phyloP scores from a whole-genome alignment of 2,329 filamentous ascomycete species.

The Penicillium decumbens region DNA sequence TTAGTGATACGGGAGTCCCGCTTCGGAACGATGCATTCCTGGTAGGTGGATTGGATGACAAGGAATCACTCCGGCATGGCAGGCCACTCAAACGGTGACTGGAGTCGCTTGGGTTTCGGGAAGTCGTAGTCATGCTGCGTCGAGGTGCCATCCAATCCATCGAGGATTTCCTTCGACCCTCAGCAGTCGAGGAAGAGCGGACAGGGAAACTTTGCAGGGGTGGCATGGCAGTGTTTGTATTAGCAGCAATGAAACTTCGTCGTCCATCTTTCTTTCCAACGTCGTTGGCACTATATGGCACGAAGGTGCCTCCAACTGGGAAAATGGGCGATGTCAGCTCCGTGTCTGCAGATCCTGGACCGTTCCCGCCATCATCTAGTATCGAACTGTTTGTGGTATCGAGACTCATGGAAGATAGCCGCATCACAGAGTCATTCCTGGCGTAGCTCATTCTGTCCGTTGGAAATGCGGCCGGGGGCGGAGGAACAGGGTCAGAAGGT shows the following conservation, averaged over 20 bases:
- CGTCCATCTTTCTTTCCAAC: constrained; percentile 32
- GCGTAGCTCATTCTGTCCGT: constrained; percentile 32
- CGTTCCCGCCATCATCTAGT: constrained; percentile 30
- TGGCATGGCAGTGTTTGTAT: constrained; percentile 22
- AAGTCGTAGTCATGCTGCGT: constrained; percentile 31
- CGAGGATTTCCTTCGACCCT: constrained; percentile 22
- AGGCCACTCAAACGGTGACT: constrained; percentile 23
- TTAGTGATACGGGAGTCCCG: constrained; percentile 10
- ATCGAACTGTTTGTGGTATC: constrained; percentile 40
- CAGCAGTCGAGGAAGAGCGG: constrained; percentile 25
- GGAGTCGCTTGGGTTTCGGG: constrained; percentile 26
- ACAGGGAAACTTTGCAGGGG: constrained; percentile 25
- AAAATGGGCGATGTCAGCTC: constrained; percentile 30
- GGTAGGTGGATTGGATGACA: constrained; percentile 22
- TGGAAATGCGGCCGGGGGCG: constrained; percentile 27
- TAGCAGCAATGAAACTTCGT: constrained; percentile 25
- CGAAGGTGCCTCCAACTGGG: constrained; percentile 33
- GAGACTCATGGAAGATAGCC: constrained; percentile 35
- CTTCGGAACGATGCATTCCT: constrained; percentile 18
- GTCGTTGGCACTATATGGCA: constrained; percentile 37
- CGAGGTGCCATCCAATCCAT: constrained; percentile 27
- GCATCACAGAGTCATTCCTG: constrained; percentile 33
- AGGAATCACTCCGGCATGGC: constrained; percentile 31
- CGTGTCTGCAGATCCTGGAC: constrained; percentile 26
- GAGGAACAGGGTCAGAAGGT: constrained; percentile 38